These are phyloP conservation scores for Acorus calamus DNA, from an alignment of 106 monocot species.

Conservation along the genomic window DNA sequence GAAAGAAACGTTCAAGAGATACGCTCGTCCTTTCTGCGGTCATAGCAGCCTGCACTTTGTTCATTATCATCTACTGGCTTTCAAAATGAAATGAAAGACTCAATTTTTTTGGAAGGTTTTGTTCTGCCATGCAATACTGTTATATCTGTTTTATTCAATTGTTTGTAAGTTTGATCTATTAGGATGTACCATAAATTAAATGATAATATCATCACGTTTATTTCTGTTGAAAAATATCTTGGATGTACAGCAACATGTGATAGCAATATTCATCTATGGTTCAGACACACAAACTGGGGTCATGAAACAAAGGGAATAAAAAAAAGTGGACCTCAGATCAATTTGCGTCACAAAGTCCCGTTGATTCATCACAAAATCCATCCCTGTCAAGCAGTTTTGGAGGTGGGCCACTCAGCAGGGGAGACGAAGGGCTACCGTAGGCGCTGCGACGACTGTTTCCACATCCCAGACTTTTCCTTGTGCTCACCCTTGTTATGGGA, in stretches of 20 bases:
- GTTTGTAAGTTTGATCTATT: no score
- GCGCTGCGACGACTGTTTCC: conserved; percentile 84
- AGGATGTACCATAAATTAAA: no score
- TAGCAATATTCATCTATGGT: no score
- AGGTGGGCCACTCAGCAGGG: conserved; percentile 74
- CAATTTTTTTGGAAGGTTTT: no score
- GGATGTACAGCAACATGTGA: no score
- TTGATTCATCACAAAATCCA: conserved; percentile 72
- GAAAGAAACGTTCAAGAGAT: conserved; percentile 76
- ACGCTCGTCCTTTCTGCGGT: conserved; percentile 87
- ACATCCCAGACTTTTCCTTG: conserved; percentile 77
- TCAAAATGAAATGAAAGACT: conserved; percentile 45
- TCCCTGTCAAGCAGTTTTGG: conserved; percentile 72
- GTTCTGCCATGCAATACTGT: no score
- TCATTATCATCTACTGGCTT: conserved; percentile 90
- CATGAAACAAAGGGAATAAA: no score
- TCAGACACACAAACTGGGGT: no score
- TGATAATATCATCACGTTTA: no score
- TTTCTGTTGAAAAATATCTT: no score
- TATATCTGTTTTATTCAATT: no score
- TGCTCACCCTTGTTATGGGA: conserved; percentile 68
- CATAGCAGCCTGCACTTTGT: conserved; percentile 88
- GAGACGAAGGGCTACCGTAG: conserved; percentile 95
- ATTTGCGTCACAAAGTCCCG: conserved; percentile 73
- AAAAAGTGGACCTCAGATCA: conserved; percentile 6